Percentiles rank a stretch among this genome's conserved stretches.
Evolutionary conservation across 768 basidiomycete species (phyloP).

Genomic region (Rhizopogon salebrosus): DNA sequence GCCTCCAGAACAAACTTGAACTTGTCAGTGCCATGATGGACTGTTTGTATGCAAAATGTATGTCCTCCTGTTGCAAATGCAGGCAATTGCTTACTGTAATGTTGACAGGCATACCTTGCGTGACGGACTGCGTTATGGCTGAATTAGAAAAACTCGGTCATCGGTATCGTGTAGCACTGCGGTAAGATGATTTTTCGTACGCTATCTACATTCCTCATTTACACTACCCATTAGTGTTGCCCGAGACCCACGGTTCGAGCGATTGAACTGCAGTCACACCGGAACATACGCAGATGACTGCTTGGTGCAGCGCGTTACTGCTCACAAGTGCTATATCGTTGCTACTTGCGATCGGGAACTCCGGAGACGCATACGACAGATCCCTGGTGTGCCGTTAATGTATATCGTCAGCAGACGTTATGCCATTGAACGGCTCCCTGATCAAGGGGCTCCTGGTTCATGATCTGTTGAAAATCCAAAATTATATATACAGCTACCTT

Average conservation of each 20-base stretch:
- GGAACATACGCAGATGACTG: conserved; percentile 99
- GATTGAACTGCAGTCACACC: conserved; percentile 83
- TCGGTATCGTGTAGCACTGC: conserved; percentile 88
- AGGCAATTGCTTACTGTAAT: conserved; percentile 3
- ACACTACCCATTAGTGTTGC: conserved; percentile 65
- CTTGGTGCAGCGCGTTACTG: conserved; percentile 89
- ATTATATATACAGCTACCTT: background rate
- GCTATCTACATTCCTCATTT: background rate
- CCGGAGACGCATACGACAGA: conserved; percentile 84
- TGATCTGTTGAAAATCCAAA: conserved; percentile 16
- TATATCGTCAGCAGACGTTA: conserved; percentile 91
- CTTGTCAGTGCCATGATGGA: conserved; percentile 99
- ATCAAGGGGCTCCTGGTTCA: conserved; percentile 76
- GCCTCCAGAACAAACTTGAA: conserved; percentile 96
- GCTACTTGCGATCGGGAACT: conserved; percentile 97
- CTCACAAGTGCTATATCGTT: conserved; percentile 95
- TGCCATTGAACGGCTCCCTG: conserved; percentile 92
- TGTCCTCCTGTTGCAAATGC: conserved; percentile 15
- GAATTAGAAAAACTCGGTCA: conserved; percentile 97
- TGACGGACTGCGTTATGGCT: conserved; percentile 99
- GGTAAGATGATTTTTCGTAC: conserved; percentile 44
- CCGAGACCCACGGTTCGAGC: conserved; percentile 94
- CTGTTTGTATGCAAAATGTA: conserved; percentile 96
- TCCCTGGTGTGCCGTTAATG: conserved; percentile 94
- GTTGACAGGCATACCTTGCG: conserved; percentile 84